phyloP scores from a whole-genome alignment of 345 rosid genomes.

The Linum lewisii region DNA sequence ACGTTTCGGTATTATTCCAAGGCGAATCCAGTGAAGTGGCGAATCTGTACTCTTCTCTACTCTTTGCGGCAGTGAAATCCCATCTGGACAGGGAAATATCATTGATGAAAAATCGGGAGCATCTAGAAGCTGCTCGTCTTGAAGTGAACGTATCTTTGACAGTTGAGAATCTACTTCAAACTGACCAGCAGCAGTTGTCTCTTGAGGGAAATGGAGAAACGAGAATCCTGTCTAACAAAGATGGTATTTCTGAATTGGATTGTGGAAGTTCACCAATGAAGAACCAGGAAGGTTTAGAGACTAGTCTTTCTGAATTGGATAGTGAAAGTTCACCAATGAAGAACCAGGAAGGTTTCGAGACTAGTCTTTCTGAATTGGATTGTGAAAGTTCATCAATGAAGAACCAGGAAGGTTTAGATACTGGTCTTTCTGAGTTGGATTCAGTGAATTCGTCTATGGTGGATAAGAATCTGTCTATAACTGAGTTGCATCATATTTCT shows the following conservation, averaged over 20 bases:
- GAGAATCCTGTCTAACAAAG: no score
- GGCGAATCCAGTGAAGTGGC: constrained; percentile 9
- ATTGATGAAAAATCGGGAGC: constrained; percentile 1
- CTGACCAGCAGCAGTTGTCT: constrained; percentile 3
- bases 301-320: not conserved
- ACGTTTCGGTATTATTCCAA: constrained; percentile 10
- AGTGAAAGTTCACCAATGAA: not conserved
- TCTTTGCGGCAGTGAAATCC: constrained; percentile 5
- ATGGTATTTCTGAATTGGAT: no score
- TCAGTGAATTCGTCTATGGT: not conserved
- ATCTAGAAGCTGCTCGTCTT: not conserved
- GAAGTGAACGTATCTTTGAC: constrained; percentile 12
- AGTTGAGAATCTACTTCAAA: constrained; percentile 7
- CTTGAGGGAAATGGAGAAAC: not conserved
- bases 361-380: not conserved
- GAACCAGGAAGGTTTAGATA: not conserved
- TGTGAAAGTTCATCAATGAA: not conserved
- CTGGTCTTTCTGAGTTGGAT: not conserved
- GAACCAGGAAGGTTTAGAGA: not conserved
- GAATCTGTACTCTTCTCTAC: constrained; percentile 15
- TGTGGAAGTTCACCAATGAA: not conserved
- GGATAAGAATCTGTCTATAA: not conserved
- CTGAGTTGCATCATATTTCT: not conserved
- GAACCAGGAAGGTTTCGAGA: not conserved
- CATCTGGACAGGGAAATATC: constrained; percentile 2